Evolutionary conservation across 805 yeast species (phyloP), one percentile per base, ranked within the genome.

Genomic region (Millerozyma acaciae): DNA sequence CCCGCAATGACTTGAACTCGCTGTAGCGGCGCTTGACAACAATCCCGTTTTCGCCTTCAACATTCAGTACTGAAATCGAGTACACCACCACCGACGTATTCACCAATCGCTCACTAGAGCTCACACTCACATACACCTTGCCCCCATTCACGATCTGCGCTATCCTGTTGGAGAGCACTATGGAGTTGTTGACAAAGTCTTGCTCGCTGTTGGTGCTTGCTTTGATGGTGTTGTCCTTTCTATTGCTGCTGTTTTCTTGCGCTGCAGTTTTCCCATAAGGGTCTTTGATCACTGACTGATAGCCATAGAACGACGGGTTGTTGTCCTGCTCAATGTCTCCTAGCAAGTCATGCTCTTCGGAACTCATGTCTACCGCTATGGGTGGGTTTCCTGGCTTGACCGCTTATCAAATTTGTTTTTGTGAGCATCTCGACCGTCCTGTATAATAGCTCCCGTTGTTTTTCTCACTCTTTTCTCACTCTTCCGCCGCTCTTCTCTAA

Each of bases 311-410:
- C 24, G 68, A 65, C 9, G 72, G 72, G 37, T 66, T 66, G 46
- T 65, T 66, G 38, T 66, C 72, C 43, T 64, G 69, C 39, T 66
- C 72, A 30, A 65, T 63, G 38, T 63, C 70, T 27, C 55, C 63
- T 35, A 62, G 61, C 30, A 47, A 28, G 27, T 45, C 39, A 16
- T 39, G 40, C 14, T 38, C 40, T 27, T 38, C 32, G 15, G 41
- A 34, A 31, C 31, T 38, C 41, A 38, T 38, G 21, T n/a, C n/a
- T n/a, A n/a, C n/a, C n/a, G n/a, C n/a, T n/a, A n/a, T n/a, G n/a
- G n/a, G n/a, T n/a, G n/a, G n/a, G n/a, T n/a, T n/a, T n/a, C n/a
- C n/a, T n/a, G n/a, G n/a, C n/a, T n/a, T n/a, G n/a, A n/a, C n/a
- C n/a, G n/a, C n/a, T n/a, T n/a, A n/a, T n/a, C n/a, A n/a, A n/a